Conservation (phyloP, 2,329 filamentous ascomycete genomes). For the Penicillium sp. region DNA sequence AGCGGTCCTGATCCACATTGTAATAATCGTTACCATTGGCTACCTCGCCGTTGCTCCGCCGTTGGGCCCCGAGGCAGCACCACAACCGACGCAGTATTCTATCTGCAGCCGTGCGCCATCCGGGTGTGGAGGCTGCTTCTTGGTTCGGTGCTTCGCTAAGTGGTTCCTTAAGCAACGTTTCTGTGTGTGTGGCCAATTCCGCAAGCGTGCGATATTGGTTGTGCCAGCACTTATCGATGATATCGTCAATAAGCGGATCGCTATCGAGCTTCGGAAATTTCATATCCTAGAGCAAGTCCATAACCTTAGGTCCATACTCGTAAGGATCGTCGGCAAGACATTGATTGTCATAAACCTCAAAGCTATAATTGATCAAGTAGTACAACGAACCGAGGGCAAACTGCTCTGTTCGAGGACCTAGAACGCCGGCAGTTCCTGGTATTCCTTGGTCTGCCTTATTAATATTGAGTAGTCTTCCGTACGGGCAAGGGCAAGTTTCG, state of each 20-base stretch:
- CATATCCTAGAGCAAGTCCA: conserved; percentile 26
- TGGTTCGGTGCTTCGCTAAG: background rate
- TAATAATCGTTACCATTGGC: background rate
- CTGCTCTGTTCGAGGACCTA: conserved; percentile 31
- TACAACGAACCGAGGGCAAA: conserved; percentile 33
- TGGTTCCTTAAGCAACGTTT: conserved; percentile 6
- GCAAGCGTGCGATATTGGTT: conserved; percentile 19
- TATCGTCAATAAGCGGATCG: conserved; percentile 24
- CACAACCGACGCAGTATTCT: too few species aligned
- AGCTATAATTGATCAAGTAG: conserved; percentile 33
- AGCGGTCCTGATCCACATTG: conserved; percentile 1
- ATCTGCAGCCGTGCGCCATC: too few species aligned
- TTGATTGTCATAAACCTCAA: conserved; percentile 29
- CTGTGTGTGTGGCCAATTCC: conserved; percentile 20
- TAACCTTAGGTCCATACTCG: conserved; percentile 22
- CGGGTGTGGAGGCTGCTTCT: background rate
- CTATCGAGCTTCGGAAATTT: conserved; percentile 25
- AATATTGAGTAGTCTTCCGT: conserved; percentile 27
- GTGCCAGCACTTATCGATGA: conserved; percentile 24
- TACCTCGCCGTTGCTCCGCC: background rate
- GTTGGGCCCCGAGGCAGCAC: too few species aligned
- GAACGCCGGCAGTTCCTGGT: conserved; percentile 20
- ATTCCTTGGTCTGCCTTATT: conserved; percentile 20
- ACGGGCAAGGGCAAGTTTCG: conserved; percentile 27
- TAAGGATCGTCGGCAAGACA: conserved; percentile 24